Base-by-base conservation (phyloP, 208 protist species). In the Crithidia expoeki region DNA sequence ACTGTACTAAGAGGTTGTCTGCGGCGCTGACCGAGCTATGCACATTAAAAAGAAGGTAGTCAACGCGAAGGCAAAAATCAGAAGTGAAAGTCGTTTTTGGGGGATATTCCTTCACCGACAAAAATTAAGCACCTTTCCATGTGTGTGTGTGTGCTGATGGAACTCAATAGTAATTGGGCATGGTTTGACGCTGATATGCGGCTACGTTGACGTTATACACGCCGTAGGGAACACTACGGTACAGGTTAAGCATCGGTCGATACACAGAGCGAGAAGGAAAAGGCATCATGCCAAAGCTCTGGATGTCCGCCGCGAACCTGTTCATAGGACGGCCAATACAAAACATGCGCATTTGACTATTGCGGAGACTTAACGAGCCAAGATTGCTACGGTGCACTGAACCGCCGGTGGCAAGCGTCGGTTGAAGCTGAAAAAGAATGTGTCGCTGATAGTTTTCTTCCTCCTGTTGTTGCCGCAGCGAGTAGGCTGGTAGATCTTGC, bases 171-270 rank as follows among this genome's bases (percentile, higher is more conserved):
- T 58, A 50, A 11, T 51, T 51, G 6, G 51, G 11, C 36, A 51
- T 69, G 14, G 6, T 38, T 21, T 52, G 61, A 4, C 40, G 25
- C 25, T 33, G 40, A 25, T 63, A 51, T 3, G 36, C 1, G 12
- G n/a, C 27, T 42, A 21, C 1, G 42, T 63, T 63, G 40, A 42
- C 38, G 57, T 51, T 63, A 42, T 63, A 63, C 21, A 49, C n/a
- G 33, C 57, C 57, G 38, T 51, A 63, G 1, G 38, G 57, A 4
- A 49, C 19, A 21, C n/a, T 51, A 27, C 57, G 57, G 25, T 38
- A 51, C 12, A 27, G 19, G 36, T 49, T 49, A 12, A 51, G 51
- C 16, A 42, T 17, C 1, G 57, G 36, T 17, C 25, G 57, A 16
- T 51, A 51, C 40, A 63, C 42, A 0, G 40, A 42, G 5, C 57